These are phyloP conservation scores for Penicillium antarcticum DNA, from an alignment of 495 filamentous ascomycete genomes.

Conservation along the genomic window DNA sequence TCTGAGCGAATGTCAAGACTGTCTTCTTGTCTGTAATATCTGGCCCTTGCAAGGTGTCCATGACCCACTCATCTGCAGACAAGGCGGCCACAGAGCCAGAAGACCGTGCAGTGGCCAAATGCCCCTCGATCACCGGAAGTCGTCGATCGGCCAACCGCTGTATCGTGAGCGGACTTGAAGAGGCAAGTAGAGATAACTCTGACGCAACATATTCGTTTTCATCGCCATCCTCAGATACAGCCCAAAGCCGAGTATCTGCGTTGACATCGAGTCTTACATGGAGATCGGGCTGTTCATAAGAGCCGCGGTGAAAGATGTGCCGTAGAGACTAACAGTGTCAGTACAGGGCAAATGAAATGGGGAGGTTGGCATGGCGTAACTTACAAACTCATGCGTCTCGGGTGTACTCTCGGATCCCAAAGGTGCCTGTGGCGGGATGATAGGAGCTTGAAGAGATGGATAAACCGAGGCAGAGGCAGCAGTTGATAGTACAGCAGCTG, in stretches of 20 bases:
- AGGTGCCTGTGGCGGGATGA: slow-evolving; percentile 34
- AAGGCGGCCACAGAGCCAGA: slow-evolving; percentile 57
- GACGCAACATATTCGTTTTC: slow-evolving; percentile 34
- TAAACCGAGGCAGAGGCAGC: slow-evolving; percentile 24
- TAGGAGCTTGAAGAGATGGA: slow-evolving; percentile 18
- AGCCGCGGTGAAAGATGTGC: slow-evolving; percentile 89
- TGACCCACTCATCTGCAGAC: slow-evolving; percentile 72
- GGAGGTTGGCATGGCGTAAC: slow-evolving; percentile 8
- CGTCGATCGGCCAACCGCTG: slow-evolving; percentile 79
- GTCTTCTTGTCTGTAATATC: slow-evolving; percentile 85
- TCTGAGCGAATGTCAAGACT: slow-evolving; percentile 76
- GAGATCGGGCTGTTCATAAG: slow-evolving; percentile 65
- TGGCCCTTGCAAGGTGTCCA: slow-evolving; percentile 74
- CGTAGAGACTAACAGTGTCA: slow-evolving; percentile 62
- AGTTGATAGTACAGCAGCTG: slow-evolving; percentile 18
- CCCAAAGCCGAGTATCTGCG: slow-evolving; percentile 57
- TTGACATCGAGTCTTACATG: slow-evolving; percentile 73
- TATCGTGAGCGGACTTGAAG: slow-evolving; percentile 62
- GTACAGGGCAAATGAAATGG: neutral
- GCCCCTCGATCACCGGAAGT: slow-evolving; percentile 67
- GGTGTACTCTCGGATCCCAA: slow-evolving; percentile 15
- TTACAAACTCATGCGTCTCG: slow-evolving; percentile 38
- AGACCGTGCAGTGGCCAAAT: slow-evolving; percentile 65
- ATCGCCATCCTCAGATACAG: slow-evolving; percentile 62
- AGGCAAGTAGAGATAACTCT: slow-evolving; percentile 42